Evolutionary conservation across 2,329 filamentous ascomycete species (phyloP), one percentile per base, ranked within the genome.

Genomic region (Neofusicoccum sp.): DNA sequence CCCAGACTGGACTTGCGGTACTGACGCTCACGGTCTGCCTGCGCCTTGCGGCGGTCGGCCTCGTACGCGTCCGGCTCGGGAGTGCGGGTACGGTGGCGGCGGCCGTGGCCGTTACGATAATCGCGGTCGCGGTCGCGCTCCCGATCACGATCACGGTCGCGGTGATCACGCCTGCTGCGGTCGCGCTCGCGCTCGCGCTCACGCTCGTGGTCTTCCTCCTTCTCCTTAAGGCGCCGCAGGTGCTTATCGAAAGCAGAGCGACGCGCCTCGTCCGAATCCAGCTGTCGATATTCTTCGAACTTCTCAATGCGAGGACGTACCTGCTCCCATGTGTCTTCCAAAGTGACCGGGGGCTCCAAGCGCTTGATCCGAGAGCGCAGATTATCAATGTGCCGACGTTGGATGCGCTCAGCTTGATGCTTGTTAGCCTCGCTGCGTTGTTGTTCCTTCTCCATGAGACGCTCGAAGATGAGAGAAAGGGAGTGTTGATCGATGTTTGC

Each of bases 11-110:
- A 83, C 79, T 95, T 96, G 76, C 92, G 89, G 78, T 97, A 96
- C 70, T 96, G 93, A 68, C 93, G 90, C 79, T 98, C 96, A 52
- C 96, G 89, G 74, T 97, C 93, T 64, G 93, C 93, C 73, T 95
- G 93, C 47, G 94, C 94, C 76, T 94, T 95, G 71, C 93, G 90
- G 68, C 95, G 88, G 74, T 99, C 95, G 65, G 93, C 95, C 78
- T 98, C 95, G 77, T 99, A 99, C 22, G 92, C 87, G 79, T 99
- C 93, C 64, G 87, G 86, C 77, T 98, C 95, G n/a, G 93, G 93
- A 70, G 90, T 93, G 71, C 93, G 92, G 73, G 91, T 96, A 68
- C 80, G 80, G 66, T 76, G 76, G 67, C 78, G 76, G 62, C 76
- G 76, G 65, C 70, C 68, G 70, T 78, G 73, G 59, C 74, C 74